phyloP scores from a whole-genome alignment of 2,329 filamentous ascomycete genomes.

The Botryotinia calthae region DNA sequence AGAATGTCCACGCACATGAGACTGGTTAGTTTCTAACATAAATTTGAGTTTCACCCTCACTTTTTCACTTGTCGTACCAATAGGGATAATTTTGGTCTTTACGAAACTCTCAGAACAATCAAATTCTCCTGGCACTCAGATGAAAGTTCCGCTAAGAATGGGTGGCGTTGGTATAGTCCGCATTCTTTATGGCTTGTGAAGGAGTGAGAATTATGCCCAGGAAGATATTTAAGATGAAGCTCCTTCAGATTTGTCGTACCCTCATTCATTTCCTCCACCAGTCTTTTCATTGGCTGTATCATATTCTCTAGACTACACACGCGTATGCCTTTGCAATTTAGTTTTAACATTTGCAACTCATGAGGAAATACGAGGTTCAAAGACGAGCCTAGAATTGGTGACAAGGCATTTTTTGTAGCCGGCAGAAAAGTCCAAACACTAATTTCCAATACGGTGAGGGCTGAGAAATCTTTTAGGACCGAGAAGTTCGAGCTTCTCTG shows the following conservation, averaged over 20 bases:
- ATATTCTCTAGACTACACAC: neutral
- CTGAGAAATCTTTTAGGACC: neutral
- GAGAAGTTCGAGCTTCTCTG: neutral
- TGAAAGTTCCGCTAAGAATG: neutral
- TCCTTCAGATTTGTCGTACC: neutral
- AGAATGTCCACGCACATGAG: neutral
- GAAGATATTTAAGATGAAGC: neutral
- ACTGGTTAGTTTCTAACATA: neutral
- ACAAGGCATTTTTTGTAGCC: no score
- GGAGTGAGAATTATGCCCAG: neutral
- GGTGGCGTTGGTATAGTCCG: neutral
- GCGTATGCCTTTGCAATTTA: neutral
- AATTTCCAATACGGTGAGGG: neutral
- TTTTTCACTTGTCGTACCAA: no score
- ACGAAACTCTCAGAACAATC: neutral
- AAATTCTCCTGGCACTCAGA: neutral
- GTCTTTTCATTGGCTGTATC: no score
- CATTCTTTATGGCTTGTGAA: neutral
- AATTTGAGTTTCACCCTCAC: neutral
- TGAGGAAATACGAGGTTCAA: neutral
- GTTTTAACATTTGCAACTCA: no score
- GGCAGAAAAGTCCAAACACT: neutral
- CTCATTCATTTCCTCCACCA: neutral
- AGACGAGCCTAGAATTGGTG: neutral
- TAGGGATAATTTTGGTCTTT: neutral